Evolutionary conservation across 2,329 filamentous ascomycete species (phyloP).

Genomic region (Fusarium sp.): DNA sequence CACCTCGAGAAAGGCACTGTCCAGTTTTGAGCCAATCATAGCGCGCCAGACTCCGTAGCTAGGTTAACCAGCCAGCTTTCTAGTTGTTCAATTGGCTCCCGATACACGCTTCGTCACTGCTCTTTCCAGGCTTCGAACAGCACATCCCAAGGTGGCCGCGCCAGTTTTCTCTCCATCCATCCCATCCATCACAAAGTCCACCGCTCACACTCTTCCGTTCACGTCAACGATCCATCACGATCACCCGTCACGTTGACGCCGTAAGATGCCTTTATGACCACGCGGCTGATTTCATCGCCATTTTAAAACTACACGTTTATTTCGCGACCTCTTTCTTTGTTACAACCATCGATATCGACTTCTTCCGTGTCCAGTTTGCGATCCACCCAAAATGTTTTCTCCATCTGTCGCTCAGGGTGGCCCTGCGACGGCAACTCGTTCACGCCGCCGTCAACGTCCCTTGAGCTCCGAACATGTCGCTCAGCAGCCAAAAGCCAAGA

Average conservation of each 20-base stretch:
- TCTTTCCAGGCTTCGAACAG: slow-evolving; percentile 25
- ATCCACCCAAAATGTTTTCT: slow-evolving; percentile 65
- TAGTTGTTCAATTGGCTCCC: slow-evolving; percentile 42
- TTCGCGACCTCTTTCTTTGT: slow-evolving; percentile 18
- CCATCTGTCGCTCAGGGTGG: slow-evolving; percentile 61
- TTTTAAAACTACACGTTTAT: slow-evolving; percentile 21
- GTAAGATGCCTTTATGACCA: slow-evolving; percentile 43
- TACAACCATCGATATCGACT: slow-evolving; percentile 23
- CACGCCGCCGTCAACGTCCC: slow-evolving; percentile 69
- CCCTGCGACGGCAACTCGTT: slow-evolving; percentile 65
- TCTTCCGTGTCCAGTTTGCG: slow-evolving; percentile 26
- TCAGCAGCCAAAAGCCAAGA: slow-evolving; percentile 71
- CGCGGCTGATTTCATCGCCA: slow-evolving; percentile 39
- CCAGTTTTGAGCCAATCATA: slow-evolving; percentile 29
- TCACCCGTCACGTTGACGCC: slow-evolving; percentile 29
- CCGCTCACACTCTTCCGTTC: slow-evolving; percentile 33
- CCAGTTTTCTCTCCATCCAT: slow-evolving; percentile 34
- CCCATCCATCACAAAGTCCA: slow-evolving; percentile 35
- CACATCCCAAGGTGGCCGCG: not conserved
- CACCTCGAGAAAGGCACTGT: slow-evolving; percentile 11
- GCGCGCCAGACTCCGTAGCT: slow-evolving; percentile 32
- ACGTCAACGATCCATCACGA: slow-evolving; percentile 28
- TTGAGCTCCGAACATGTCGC: slow-evolving; percentile 62
- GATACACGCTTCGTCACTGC: slow-evolving; percentile 43
- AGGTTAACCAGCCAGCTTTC: slow-evolving; percentile 29